These are phyloP conservation scores for Citrus sp. DNA, from an alignment of 345 rosid genomes.

Conservation along the genomic window DNA sequence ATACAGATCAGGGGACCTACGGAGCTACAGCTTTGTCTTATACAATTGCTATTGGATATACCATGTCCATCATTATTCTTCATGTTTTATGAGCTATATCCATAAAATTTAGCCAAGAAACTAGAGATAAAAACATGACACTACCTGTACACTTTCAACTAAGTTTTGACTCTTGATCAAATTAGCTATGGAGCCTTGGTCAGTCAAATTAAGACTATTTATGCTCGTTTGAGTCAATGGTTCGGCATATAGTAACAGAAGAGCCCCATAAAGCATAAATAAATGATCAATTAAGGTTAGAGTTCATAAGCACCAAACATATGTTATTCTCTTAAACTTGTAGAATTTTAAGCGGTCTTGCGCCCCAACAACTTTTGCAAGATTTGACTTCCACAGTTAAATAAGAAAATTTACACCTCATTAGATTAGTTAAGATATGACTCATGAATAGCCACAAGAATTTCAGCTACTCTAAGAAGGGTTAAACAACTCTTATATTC, in stretches of 20 bases:
- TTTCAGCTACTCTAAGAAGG: neutral
- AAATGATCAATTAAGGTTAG: neutral
- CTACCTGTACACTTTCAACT: neutral
- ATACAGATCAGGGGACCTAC: neutral
- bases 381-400: neutral
- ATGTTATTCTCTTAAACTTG: neutral
- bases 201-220: neutral
- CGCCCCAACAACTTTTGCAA: neutral
- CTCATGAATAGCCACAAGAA: neutral
- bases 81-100: neutral
- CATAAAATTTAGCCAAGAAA: neutral
- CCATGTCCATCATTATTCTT: neutral
- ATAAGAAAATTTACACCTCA: neutral
- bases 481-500: neutral
- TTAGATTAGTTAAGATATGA: neutral
- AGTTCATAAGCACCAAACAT: neutral
- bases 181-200: neutral
- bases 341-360: neutral
- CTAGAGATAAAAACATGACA: no score
- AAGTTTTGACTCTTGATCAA: neutral
- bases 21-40: neutral
- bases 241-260: neutral
- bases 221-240: neutral
- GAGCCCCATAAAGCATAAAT: neutral
- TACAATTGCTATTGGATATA: neutral